Percentiles rank a stretch among this genome's conserved stretches.
Conservation (phyloP, 73 alveolate species). For the Uronychia binucleata region DNA sequence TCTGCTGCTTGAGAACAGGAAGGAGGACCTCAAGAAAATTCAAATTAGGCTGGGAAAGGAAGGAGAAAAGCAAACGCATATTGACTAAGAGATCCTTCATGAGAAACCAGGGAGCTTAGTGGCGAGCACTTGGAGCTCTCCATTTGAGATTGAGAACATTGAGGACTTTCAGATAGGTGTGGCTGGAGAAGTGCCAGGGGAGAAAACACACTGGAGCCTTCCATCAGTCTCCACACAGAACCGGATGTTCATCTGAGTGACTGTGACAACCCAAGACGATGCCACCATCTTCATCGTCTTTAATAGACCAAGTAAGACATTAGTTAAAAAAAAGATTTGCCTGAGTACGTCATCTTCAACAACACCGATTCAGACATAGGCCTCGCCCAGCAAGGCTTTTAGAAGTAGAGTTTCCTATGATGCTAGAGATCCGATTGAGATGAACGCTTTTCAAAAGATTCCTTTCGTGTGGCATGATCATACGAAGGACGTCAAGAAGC, state of each 20-base stretch:
- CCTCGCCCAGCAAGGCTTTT: neutral
- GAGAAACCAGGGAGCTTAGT: neutral
- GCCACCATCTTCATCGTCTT: conserved; percentile 66
- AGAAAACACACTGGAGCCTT: conserved; percentile 4
- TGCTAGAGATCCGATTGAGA: neutral
- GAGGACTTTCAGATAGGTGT: conserved; percentile 58
- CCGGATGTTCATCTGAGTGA: conserved; percentile 37
- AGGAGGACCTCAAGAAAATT: neutral
- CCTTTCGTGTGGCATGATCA: conserved; percentile 63
- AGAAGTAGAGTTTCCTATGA: neutral
- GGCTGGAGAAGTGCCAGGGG: neutral
- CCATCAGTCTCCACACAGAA: conserved; percentile 19
- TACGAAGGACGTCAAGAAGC: conserved; percentile 19
- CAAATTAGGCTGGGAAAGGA: conserved; percentile 12
- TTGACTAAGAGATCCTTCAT: neutral
- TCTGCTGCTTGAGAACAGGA: conserved; percentile 26
- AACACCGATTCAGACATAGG: conserved; percentile 20
- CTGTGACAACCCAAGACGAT: conserved; percentile 63
- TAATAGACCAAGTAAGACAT: conserved; percentile 44
- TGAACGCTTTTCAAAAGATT: neutral
- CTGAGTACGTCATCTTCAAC: conserved; percentile 47
- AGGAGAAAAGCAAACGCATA: conserved; percentile 11
- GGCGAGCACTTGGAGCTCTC: conserved; percentile 53
- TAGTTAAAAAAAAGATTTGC: too few relatives aligned
- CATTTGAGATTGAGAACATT: conserved; percentile 57